Evolutionary conservation across 2,329 filamentous ascomycete species (phyloP), one percentile per base, ranked within the genome.

Genomic region (Aphanoascus verrucosus): DNA sequence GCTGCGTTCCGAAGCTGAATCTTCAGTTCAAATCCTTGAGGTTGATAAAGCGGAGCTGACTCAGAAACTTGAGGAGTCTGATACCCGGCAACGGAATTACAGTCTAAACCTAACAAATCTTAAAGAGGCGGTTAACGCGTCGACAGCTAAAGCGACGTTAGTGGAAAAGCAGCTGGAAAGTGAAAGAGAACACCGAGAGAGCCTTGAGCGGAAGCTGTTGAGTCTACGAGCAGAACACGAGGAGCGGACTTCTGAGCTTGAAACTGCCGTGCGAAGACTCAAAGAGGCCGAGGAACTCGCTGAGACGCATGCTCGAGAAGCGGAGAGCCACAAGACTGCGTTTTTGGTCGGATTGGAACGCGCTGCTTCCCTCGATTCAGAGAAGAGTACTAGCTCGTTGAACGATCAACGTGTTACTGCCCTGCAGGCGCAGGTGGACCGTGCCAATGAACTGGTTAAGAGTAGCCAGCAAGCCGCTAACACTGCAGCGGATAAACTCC

Each of bases 391-490:
- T 1, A 72, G 66, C 57, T 76, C 74, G 37, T 74, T 71, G 1
- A 77, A 81, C 53, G 74, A 76, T 53, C 69, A 75, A 61, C 85
- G 88, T 34, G 74, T 91, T 32, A 68, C 72, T 5, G 84, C 86
- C 23, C 77, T 98, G 4, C 87, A 94, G 65, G 79, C 81, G 43
- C 93, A 97, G 66, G 76, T 95, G 12, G 79, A 84, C 58, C 74
- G 84, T 42, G 86, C 91, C 14, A 94, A 88, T 62, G 77, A 76
- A 1, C 73, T 97, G 66, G 88, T 90, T 28, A 86, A 85, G 67
- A 88, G 88, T 64, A 94, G 95, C 61, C 89, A 96, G 67, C 78
- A 84, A 56, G 90, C 94, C 55, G 91, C 90, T 0, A 88, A 98
- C 67, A 73, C 77, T 23, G 89, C 90, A 2, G 85, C 88, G 0